Evolutionary conservation across 2,329 filamentous ascomycete species (phyloP).

Genomic region (Fusarium drepaniforme): DNA sequence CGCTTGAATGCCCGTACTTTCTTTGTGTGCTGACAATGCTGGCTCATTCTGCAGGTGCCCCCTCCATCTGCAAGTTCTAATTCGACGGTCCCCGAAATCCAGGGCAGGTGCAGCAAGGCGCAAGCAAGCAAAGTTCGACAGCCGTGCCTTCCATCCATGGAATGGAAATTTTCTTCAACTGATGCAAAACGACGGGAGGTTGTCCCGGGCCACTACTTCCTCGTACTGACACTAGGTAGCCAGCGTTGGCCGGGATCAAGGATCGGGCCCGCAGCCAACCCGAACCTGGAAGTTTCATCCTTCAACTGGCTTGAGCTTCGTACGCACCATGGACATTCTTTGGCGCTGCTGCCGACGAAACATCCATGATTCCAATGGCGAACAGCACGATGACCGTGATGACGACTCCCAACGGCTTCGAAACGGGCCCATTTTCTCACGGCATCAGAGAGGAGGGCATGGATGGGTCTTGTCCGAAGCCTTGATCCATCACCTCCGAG

Average conservation of each 20-base stretch:
- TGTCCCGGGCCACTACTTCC: slow-evolving; percentile 21
- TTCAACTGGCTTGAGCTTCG: slow-evolving; percentile 26
- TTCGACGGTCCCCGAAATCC: neutral
- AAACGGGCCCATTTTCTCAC: slow-evolving; percentile 16
- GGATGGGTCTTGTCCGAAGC: slow-evolving; percentile 12
- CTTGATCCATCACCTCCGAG: slow-evolving; percentile 9
- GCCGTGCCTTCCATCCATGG: neutral
- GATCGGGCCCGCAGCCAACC: slow-evolving; percentile 26
- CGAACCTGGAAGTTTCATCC: slow-evolving; percentile 44
- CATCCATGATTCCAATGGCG: slow-evolving; percentile 3
- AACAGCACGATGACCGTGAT: slow-evolving; percentile 2
- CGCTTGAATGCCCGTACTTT: slow-evolving; percentile 1
- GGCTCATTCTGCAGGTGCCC: slow-evolving; percentile 5
- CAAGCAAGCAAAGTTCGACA: slow-evolving; percentile 3
- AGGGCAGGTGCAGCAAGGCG: slow-evolving; percentile 12
- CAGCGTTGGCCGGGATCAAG: slow-evolving; percentile 35
- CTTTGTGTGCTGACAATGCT: neutral
- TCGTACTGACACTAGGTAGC: slow-evolving; percentile 13
- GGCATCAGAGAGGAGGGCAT: slow-evolving; percentile 5
- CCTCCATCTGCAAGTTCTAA: slow-evolving; percentile 9
- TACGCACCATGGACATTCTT: slow-evolving; percentile 12
- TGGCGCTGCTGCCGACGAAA: slow-evolving; percentile 27
- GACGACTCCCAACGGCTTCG: slow-evolving; percentile 19
- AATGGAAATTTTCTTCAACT: slow-evolving; percentile 1
- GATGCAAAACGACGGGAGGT: slow-evolving; percentile 15